A percentile compares a stretch with the other conserved stretches of the same genome.
These are phyloP conservation scores for Lichtheimia hyalospora DNA, from an alignment of 371 early-diverging fungal species.

Conservation along the genomic window DNA sequence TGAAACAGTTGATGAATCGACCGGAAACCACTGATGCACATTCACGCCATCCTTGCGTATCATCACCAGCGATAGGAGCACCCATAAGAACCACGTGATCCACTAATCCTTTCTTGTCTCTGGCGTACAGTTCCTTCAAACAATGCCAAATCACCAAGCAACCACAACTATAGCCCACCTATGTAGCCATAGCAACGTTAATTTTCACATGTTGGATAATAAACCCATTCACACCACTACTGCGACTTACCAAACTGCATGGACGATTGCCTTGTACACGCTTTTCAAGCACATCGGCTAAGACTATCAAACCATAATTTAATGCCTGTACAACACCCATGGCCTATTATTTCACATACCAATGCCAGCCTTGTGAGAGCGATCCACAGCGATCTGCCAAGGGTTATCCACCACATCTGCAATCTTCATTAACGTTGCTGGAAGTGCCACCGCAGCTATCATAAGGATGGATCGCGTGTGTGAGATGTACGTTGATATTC, in stretches of 20 bases:
- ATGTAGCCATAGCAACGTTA: neutral
- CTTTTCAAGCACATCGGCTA: slow-evolving; percentile 79
- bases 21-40: slow-evolving; percentile 74
- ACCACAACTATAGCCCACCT: slow-evolving; percentile 89
- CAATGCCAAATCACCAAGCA: slow-evolving; percentile 90
- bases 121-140: slow-evolving; percentile 77
- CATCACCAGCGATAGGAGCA: slow-evolving; percentile 59
- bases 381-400: slow-evolving; percentile 85
- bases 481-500: too few species aligned
- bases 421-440: slow-evolving; percentile 52
- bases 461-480: neutral
- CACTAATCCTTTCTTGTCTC: slow-evolving; percentile 47
- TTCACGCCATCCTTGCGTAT: slow-evolving; percentile 44
- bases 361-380: slow-evolving; percentile 88
- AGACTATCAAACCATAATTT: slow-evolving; percentile 33
- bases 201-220: neutral
- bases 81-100: slow-evolving; percentile 67
- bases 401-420: slow-evolving; percentile 85
- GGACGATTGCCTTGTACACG: slow-evolving; percentile 91
- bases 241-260: slow-evolving; percentile 70
- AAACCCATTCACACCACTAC: neutral
- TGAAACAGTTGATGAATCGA: slow-evolving; percentile 88
- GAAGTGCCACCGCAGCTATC: slow-evolving; percentile 83
- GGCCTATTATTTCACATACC: slow-evolving; percentile 18
- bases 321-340: neutral